Evolutionary conservation across 2,329 filamentous ascomycete species (phyloP).

Genomic region (Clonostachys solani): DNA sequence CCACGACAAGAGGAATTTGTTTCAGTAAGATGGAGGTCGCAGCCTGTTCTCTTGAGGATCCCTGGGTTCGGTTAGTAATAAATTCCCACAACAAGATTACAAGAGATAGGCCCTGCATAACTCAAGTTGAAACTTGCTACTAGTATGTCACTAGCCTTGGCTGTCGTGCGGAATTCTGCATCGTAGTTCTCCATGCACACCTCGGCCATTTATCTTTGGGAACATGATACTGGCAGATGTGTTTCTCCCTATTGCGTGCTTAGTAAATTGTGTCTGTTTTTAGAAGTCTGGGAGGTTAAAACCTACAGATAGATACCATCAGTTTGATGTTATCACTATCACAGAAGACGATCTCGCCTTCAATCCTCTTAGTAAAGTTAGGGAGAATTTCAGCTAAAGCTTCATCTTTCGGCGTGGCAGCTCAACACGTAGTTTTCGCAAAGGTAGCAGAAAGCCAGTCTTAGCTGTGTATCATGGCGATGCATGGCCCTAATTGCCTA

Average conservation of each 20-base stretch:
- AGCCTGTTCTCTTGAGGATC: constrained; percentile 64
- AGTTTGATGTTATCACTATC: constrained; percentile 82
- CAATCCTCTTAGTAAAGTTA: constrained; percentile 79
- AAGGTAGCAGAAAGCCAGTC: too few species aligned
- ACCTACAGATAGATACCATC: constrained; percentile 72
- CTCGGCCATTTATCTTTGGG: constrained; percentile 72
- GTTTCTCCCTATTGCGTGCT: constrained; percentile 57
- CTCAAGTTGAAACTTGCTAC: constrained; percentile 89
- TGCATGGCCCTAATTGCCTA: too few species aligned
- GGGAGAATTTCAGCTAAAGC: constrained; percentile 52
- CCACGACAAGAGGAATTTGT: constrained; percentile 73
- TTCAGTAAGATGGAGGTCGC: constrained; percentile 83
- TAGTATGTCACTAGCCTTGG: constrained; percentile 70
- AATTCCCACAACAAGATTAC: too few species aligned
- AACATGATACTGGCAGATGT: constrained; percentile 85
- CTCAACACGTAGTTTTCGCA: too few species aligned
- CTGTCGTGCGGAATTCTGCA: constrained; percentile 57
- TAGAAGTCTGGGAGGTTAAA: too few species aligned
- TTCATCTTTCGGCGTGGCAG: not conserved
- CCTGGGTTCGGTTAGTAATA: constrained; percentile 18
- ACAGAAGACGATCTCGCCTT: constrained; percentile 84
- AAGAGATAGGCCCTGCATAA: constrained; percentile 27
- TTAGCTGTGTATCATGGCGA: too few species aligned
- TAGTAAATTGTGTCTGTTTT: not conserved
- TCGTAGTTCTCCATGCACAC: constrained; percentile 97